phyloP scores from a whole-genome alignment of 106 monocot species.

The Dendrobium catenatum region DNA sequence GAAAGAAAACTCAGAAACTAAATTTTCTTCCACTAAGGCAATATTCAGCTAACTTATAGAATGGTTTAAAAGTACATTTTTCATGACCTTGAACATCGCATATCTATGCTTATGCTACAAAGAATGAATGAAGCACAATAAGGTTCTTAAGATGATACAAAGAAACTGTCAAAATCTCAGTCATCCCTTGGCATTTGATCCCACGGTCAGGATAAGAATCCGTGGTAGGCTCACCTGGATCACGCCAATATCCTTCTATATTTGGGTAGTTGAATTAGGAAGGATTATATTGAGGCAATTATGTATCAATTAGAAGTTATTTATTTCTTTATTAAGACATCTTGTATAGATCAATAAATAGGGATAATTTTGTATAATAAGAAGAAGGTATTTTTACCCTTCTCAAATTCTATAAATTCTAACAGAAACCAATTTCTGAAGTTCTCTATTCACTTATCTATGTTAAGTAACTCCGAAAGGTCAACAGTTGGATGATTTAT shows the following conservation, averaged over 20 bases:
- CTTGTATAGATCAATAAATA: too few species aligned
- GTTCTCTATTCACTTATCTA: neutral
- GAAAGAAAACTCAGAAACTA: neutral
- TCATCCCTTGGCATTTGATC: too few species aligned
- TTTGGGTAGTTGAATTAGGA: too few species aligned
- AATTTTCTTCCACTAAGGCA: neutral
- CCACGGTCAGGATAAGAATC: too few species aligned
- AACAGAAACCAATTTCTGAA: neutral
- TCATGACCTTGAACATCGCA: neutral
- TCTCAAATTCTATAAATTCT: too few species aligned
- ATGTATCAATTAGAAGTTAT: too few species aligned
- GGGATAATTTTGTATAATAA: too few species aligned
- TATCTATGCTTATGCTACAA: neutral
- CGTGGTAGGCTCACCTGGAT: too few species aligned
- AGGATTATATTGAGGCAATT: too few species aligned
- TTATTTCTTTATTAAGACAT: too few species aligned
- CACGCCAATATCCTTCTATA: too few species aligned
- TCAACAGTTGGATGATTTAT: neutral
- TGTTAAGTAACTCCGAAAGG: neutral
- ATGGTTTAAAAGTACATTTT: neutral
- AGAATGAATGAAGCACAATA: neutral
- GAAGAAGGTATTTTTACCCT: too few species aligned
- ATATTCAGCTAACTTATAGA: neutral
- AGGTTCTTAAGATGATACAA: neutral
- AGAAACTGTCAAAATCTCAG: neutral